Evolutionary conservation across 345 rosid genomes (phyloP).

Genomic region (Angophora floribunda): DNA sequence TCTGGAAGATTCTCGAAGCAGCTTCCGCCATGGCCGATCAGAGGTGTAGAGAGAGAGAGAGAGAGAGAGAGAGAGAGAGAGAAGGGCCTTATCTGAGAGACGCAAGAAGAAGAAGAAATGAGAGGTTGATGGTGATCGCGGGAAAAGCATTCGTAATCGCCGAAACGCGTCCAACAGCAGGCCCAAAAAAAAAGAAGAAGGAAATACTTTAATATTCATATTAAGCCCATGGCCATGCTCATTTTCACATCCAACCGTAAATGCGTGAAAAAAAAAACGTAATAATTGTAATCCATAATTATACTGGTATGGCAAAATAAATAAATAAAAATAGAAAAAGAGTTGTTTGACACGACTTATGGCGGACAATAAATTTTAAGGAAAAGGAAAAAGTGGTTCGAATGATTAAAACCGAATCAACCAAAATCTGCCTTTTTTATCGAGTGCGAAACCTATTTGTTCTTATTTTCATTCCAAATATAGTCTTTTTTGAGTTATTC

Average conservation of each 20-base stretch:
- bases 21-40: constrained; percentile 4
- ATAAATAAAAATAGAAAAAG: background rate
- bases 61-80: background rate
- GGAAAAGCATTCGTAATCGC: background rate
- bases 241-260: no score
- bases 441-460: background rate
- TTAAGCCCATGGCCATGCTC: no score
- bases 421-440: background rate
- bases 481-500: background rate
- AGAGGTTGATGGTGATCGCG: background rate
- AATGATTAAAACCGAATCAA: background rate
- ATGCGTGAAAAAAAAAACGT: no score
- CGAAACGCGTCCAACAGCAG: background rate
- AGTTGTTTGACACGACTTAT: background rate
- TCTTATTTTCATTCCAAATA: background rate
- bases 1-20: background rate
- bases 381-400: background rate
- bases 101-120: background rate
- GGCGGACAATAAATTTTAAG: background rate
- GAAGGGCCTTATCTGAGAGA: background rate
- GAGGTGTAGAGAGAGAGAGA: background rate
- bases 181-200: background rate
- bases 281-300: background rate
- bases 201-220: no score
- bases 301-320: background rate